Base-by-base conservation (phyloP, 352 stramenopile species). In the Phytophthora pinifolia region DNA sequence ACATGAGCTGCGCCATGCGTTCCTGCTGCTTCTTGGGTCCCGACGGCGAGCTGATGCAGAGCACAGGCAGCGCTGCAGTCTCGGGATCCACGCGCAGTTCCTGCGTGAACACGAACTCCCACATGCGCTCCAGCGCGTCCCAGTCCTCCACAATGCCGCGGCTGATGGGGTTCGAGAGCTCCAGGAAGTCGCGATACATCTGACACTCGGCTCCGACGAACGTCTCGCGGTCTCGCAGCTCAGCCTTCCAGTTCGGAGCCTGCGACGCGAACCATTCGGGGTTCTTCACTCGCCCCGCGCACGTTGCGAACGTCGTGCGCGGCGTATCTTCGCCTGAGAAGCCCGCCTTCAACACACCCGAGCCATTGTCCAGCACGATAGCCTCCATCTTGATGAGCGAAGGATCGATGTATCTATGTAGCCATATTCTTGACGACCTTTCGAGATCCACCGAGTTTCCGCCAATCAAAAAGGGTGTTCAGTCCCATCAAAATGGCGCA, bases 331-430 rank as follows among this genome's bases (percentile, higher is more conserved):
- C 89, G 20, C 88, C 84, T 0, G 80, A 76, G 65, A 90, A 95
- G 0, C 88, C 88, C 6, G 76, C 82, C 61, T 97, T 97, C 18
- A 92, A 50, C 15, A 70, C 71, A 8, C 83, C 83, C 15, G 85
- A 96, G 35, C 88, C 88, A 38, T 92, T 91, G 72, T 96, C 88
- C 33, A 96, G 54, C 63, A 96, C 85, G 54, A 96, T 79, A 27
- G 82, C 84, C 22, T 90, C 79, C 67, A 82, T 82, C 10, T 46
- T 15, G 54, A 29, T 46, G n/a, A n/a, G 51, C 39, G 14, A 30
- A 52, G 38, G 46, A 53, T 53, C 36, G 42, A 50, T 49, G 44
- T 70, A 67, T 66, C 43, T 47, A 59, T 61, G 47, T 59, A 72
- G 46, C 44, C 51, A 62, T 68, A 37, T 29, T 65, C 9, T 34